Percentiles rank a stretch among this genome's conserved stretches.
phyloP scores from a whole-genome alignment of 345 rosid genomes.

The Arabidopsis suecica region DNA sequence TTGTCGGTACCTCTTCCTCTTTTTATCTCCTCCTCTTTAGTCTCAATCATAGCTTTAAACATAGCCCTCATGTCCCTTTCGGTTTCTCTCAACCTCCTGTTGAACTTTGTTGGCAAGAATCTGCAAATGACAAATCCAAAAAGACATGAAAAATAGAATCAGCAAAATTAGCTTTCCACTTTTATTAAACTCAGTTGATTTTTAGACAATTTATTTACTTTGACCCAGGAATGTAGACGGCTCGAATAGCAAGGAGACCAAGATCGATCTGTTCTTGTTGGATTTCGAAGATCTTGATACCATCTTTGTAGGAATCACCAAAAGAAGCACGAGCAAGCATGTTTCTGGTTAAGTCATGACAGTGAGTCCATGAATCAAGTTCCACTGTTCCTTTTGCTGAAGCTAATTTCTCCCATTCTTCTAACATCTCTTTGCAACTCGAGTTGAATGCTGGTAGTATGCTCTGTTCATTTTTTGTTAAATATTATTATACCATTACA shows the following conservation, averaged over 20 bases:
- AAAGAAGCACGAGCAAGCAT: constrained; percentile 57
- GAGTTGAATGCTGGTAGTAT: constrained; percentile 44
- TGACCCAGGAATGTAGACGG: constrained; percentile 50
- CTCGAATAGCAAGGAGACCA: constrained; percentile 41
- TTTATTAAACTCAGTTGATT: neutral
- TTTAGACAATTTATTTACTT: constrained; percentile 22
- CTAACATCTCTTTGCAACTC: constrained; percentile 48
- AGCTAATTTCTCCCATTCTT: constrained; percentile 49
- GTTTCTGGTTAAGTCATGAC: constrained; percentile 48
- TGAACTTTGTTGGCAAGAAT: constrained; percentile 53
- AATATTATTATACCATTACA: neutral
- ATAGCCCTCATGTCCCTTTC: constrained; percentile 46
- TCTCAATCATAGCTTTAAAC: constrained; percentile 50
- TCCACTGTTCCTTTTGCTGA: constrained; percentile 41
- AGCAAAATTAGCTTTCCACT: neutral
- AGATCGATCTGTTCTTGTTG: constrained; percentile 49
- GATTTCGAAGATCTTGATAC: constrained; percentile 49
- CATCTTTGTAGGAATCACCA: constrained; percentile 52
- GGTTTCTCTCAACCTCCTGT: constrained; percentile 51
- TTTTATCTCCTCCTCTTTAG: constrained; percentile 44
- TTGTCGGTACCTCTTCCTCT: constrained; percentile 36
- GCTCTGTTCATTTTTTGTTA: constrained; percentile 31
- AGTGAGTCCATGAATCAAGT: constrained; percentile 50
- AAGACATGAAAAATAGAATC: neutral
- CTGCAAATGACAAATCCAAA: constrained; percentile 26